Base-by-base conservation (phyloP, 441 rosid species). In the Euphorbia schlechtendalii region DNA sequence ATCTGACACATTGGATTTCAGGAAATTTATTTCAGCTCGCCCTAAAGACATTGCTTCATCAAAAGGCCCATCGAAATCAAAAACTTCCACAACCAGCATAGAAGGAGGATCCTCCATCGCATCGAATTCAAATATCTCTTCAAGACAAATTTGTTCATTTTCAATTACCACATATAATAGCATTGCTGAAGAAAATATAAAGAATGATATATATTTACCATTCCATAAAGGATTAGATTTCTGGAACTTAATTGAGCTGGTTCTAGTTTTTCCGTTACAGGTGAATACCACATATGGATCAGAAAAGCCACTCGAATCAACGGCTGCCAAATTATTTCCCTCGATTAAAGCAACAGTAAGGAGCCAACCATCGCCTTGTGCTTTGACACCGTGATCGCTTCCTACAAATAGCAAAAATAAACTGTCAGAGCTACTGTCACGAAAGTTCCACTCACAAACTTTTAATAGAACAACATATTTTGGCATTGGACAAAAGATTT, bases 71-170 rank as follows among this genome's bases (percentile, higher is more conserved):
- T 94, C 96, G 68, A 94, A 90, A 81, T 94, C 96, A 40, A 75
- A 93, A 69, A 94, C 89, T 79, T 94, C 97, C 72, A 94, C 81
- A 65, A 84, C 96, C 67, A 90, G 84, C 73, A 83, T 81, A 41
- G 99, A 90, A 67, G 97, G 99, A 74, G 96, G 99, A 63, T 90
- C 99, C 36, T 87, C 88, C 97, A 89, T 94, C 6, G 99, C 96
- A 82, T 94, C 93, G 66, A 90, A 94, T 75, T 94, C 97, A 79
- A 90, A 90, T 74, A 94, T 94, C 84, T 90, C 99, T 93, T 89
- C 84, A 73, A 64, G 13, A 67, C 45, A 41, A 56, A 8, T 45
- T 54, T 25, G n/a, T 69, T 21, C 41, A 67, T 55, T 32, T 49
- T 57, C 40, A 14, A 46, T 48, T 36, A 48, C 58, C 54, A 58